A percentile compares a stretch with the other conserved stretches of the same genome.
Evolutionary conservation across 441 rosid genomes (phyloP).

Genomic region (Mallotus japonicus): DNA sequence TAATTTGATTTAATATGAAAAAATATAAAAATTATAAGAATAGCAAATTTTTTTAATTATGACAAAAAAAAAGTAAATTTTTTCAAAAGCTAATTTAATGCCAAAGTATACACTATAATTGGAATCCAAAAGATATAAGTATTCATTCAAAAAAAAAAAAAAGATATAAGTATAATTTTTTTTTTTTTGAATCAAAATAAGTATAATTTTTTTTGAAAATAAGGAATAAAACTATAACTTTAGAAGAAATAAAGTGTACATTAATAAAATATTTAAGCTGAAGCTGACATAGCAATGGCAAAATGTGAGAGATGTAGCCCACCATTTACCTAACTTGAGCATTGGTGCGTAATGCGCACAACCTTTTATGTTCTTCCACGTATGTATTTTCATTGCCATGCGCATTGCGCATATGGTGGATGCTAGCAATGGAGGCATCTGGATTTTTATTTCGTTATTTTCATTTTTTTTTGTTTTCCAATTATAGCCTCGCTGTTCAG

Average conservation of each 20-base stretch:
- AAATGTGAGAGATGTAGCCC: not conserved
- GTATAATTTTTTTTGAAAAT: no score
- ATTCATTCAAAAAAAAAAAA: no score
- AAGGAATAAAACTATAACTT: not conserved
- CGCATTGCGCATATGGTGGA: constrained; percentile 12
- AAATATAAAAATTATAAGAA: no score
- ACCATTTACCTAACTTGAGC: constrained; percentile 13
- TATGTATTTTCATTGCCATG: not conserved
- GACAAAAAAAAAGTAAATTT: no score
- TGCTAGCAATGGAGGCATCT: not conserved
- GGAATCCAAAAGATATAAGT: no score
- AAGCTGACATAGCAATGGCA: constrained; percentile 23
- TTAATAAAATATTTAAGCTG: not conserved
- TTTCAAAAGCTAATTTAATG: no score
- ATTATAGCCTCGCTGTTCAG: not conserved
- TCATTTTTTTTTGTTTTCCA: not conserved
- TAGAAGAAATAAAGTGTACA: not conserved
- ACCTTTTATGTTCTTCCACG: constrained; percentile 10
- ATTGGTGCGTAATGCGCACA: not conserved
- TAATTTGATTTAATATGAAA: no score
- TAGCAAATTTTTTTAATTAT: no score
- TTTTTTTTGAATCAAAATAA: no score
- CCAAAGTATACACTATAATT: no score
- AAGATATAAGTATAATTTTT: no score
- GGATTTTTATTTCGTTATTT: not conserved